Base-by-base conservation (phyloP, 1,139 yeast species). In the Hemisphaericaspora xylanilytica region DNA sequence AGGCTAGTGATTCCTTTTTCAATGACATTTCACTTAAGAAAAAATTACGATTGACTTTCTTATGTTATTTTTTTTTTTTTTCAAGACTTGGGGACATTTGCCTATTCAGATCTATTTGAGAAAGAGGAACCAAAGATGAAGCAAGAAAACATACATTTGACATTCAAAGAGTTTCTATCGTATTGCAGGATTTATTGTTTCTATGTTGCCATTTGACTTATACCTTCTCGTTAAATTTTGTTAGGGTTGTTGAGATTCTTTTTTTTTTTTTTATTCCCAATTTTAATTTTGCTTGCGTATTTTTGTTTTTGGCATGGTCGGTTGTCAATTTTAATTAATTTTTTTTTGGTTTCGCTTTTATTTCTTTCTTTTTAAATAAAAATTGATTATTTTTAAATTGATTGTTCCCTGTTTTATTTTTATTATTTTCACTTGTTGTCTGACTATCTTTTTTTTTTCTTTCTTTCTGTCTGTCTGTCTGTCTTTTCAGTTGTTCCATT, bases 271-370 rank as follows among this genome's bases (percentile, higher is more conserved):
- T 32, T 32, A 15, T 32, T n/a, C n/a, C n/a, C n/a, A n/a, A n/a
- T n/a, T n/a, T n/a, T n/a, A n/a, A n/a, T n/a, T n/a, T n/a, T n/a
- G n/a, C n/a, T n/a, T n/a, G n/a, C n/a, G n/a, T n/a, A n/a, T n/a
- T n/a, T n/a, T n/a, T n/a, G n/a, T n/a, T 32, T 32, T 32, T 32
- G 25, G 9, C 33, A 31, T 31, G 26, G 33, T 31, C 33, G 33
- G 33, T 31, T 31, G 33, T 31, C 33, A 20, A 13, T 31, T 31
- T 31, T 21, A 31, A 9, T 21, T 21, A n/a, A n/a, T n/a, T n/a
- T n/a, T n/a, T n/a, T n/a, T n/a, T n/a, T n/a, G n/a, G n/a, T n/a
- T n/a, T n/a, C n/a, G n/a, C n/a, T 31, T 31, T n/a, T 16, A 15
- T 28, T 9, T 16, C 33, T 16, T 15, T 30, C 17, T 30, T 30